These are phyloP conservation scores for Carex parvula DNA, from an alignment of 176 grass and related monocot species.

Conservation along the genomic window DNA sequence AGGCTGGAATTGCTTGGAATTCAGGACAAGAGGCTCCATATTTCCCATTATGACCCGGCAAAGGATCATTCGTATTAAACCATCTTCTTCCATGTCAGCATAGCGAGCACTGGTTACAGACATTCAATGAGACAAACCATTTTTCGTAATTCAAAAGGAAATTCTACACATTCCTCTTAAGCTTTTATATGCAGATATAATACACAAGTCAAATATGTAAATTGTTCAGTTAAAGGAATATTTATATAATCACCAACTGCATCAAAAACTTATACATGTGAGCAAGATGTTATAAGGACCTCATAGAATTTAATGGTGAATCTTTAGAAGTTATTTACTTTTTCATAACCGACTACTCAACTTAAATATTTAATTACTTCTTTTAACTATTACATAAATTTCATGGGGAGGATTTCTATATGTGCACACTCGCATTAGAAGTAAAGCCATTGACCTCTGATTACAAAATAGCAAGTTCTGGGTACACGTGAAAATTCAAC, in stretches of 20 bases:
- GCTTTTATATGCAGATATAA: not conserved
- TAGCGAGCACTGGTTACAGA: slow-evolving; percentile 39
- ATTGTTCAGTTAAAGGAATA: not conserved
- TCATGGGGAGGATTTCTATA: not conserved
- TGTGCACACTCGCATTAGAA: not conserved
- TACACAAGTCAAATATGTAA: slow-evolving; percentile 10
- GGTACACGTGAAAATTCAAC: not conserved
- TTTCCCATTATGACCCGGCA: slow-evolving; percentile 89
- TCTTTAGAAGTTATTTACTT: not conserved
- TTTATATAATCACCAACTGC: not conserved
- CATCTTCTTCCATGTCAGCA: slow-evolving; percentile 56
- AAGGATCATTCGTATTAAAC: slow-evolving; percentile 60
- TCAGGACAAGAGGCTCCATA: slow-evolving; percentile 50
- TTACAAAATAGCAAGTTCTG: not conserved
- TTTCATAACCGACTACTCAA: not conserved
- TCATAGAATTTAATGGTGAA: not conserved
- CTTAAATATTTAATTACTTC: not conserved
- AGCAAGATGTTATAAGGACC: not conserved
- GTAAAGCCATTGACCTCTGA: not conserved
- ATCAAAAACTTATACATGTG: not conserved
- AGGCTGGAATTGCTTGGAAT: slow-evolving; percentile 69
- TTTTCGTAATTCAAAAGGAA: not conserved
- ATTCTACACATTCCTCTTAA: not conserved
- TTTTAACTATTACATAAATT: not conserved
- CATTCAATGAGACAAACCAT: slow-evolving; percentile 17